phyloP scores from a whole-genome alignment of 192 early-diverging fungal species.

The Pilaira anomala region DNA sequence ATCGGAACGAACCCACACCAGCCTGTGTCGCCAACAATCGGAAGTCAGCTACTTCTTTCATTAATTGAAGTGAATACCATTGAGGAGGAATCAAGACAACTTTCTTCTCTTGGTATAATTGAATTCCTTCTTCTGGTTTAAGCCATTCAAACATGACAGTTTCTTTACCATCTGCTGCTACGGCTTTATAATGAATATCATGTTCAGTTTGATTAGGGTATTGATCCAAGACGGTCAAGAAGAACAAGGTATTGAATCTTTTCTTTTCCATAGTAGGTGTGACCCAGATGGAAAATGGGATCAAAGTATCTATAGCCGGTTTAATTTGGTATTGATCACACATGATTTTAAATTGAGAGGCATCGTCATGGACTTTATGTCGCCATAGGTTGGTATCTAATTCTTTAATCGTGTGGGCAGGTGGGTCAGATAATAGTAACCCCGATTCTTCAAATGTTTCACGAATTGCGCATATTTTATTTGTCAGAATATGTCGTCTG shows the following conservation, averaged over 20 bases:
- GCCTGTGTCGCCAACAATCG: slow-evolving; percentile 15
- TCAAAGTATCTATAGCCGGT: slow-evolving; percentile 46
- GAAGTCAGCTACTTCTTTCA: slow-evolving; percentile 4
- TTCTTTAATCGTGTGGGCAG: slow-evolving; percentile 13
- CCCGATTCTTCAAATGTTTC: slow-evolving; percentile 86
- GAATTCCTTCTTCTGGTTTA: slow-evolving; percentile 50
- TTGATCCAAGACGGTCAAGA: slow-evolving; percentile 53
- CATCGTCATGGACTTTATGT: slow-evolving; percentile 46
- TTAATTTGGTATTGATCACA: slow-evolving; percentile 41
- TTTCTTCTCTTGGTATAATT: slow-evolving; percentile 11
- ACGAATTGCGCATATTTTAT: slow-evolving; percentile 63
- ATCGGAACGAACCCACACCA: slow-evolving; percentile 25
- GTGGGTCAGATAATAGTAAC: slow-evolving; percentile 52
- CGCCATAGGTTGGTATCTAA: slow-evolving; percentile 44
- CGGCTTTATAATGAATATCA: slow-evolving; percentile 23
- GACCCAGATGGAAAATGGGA: slow-evolving; percentile 66
- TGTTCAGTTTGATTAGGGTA: slow-evolving; percentile 14
- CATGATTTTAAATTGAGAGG: slow-evolving; percentile 46
- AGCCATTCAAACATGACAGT: slow-evolving; percentile 64
- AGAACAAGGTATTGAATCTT: slow-evolving; percentile 69
- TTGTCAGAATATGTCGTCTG: slow-evolving; percentile 29
- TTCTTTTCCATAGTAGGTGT: slow-evolving; percentile 54
- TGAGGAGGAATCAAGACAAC: slow-evolving; percentile 35
- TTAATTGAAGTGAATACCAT: slow-evolving; percentile 26
- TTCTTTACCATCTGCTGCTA: slow-evolving; percentile 59